Evolutionary conservation across 306 rosid genomes (phyloP).

Genomic region (Crataegus laevigata): DNA sequence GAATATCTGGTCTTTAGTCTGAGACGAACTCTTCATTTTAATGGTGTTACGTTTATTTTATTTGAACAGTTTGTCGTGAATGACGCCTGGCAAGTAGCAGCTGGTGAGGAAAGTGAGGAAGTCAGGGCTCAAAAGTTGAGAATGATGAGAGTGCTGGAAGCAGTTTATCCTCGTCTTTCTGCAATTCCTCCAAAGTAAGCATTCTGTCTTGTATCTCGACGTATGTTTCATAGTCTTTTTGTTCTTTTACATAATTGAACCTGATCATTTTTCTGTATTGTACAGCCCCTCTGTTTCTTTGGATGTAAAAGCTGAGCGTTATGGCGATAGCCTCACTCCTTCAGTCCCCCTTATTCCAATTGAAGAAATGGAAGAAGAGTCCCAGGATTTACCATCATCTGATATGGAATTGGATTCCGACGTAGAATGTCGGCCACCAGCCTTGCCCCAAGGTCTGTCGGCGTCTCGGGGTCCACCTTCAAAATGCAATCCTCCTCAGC

Average conservation of each 20-base stretch:
- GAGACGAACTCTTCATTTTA: not conserved
- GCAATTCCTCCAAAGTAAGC: slow-evolving; percentile 58
- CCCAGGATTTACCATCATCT: slow-evolving; percentile 7
- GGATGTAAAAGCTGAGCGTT: slow-evolving; percentile 32
- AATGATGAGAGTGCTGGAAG: slow-evolving; percentile 53
- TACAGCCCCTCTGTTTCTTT: slow-evolving; percentile 45
- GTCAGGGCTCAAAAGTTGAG: slow-evolving; percentile 34
- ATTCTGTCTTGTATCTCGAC: not conserved
- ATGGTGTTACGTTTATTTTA: not conserved
- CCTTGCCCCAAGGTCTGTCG: slow-evolving; percentile 5
- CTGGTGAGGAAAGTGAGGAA: slow-evolving; percentile 71
- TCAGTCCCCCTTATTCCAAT: slow-evolving; percentile 42
- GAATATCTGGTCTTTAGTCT: not conserved
- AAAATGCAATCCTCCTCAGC: slow-evolving; percentile 4
- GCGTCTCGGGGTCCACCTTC: slow-evolving; percentile 6
- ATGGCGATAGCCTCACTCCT: slow-evolving; percentile 50
- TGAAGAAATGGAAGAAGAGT: slow-evolving; percentile 67
- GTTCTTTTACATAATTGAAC: not conserved
- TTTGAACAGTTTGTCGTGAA: slow-evolving; percentile 33
- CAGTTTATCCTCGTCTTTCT: slow-evolving; percentile 56
- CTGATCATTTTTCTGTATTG: not conserved
- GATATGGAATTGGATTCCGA: not conserved
- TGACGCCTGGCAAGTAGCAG: slow-evolving; percentile 44
- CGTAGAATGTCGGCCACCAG: not conserved
- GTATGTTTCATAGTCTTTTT: not conserved